A percentile compares a stretch with the other conserved stretches of the same genome.
Evolutionary conservation across 805 yeast species (phyloP).

Genomic region (Nakazawaea sp.): DNA sequence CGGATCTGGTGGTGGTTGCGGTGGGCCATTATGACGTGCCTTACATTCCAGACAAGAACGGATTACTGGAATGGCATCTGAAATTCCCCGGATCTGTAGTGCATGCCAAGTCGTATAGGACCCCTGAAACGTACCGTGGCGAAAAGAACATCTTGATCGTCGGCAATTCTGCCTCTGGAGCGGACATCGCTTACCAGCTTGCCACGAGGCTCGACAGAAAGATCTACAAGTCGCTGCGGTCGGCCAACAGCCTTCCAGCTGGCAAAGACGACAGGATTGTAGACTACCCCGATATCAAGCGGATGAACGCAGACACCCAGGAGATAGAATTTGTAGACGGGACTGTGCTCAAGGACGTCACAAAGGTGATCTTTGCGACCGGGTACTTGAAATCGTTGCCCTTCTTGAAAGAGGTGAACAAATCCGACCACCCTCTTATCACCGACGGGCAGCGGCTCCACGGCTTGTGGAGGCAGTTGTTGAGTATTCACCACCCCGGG

Average conservation of each 20-base stretch:
- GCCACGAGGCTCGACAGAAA: conserved; percentile 32
- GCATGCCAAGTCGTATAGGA: conserved; percentile 54
- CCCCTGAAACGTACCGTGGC: conserved; percentile 31
- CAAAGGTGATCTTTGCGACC: conserved; percentile 59
- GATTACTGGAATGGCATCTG: conserved; percentile 40
- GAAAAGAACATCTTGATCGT: conserved; percentile 49
- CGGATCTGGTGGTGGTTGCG: conserved; percentile 60
- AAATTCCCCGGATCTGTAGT: conserved; percentile 38
- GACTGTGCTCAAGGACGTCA: conserved; percentile 34
- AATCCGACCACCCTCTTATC: conserved; percentile 25
- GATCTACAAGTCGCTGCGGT: conserved; percentile 44
- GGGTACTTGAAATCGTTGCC: conserved; percentile 65
- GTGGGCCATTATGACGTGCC: conserved; percentile 61
- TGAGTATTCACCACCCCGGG: conserved; percentile 55
- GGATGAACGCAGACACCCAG: conserved; percentile 29
- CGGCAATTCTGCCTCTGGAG: conserved; percentile 74
- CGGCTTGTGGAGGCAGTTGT: conserved; percentile 52
- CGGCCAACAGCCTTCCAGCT: conserved; percentile 35
- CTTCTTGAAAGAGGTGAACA: conserved; percentile 31
- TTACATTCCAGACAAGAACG: conserved; percentile 45
- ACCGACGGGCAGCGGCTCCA: conserved; percentile 42
- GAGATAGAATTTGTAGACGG: conserved; percentile 45
- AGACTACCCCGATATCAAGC: conserved; percentile 35
- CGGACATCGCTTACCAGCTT: conserved; percentile 61
- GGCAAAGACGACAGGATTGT: conserved; percentile 33